Evolutionary conservation across 345 rosid genomes (phyloP).

Genomic region (Lepidium aucheri): DNA sequence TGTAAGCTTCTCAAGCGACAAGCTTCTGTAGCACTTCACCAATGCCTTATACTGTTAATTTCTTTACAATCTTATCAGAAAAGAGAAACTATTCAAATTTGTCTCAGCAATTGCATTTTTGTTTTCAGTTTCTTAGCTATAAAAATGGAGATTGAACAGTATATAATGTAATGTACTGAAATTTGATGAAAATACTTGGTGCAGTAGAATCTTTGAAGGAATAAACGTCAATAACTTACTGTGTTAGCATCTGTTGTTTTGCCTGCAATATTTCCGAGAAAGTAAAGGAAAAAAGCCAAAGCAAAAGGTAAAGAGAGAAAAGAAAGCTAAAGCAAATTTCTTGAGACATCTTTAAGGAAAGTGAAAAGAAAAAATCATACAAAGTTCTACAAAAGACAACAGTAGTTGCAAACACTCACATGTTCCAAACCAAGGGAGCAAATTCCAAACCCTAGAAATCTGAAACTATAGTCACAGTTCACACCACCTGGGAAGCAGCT

Average conservation of each 20-base stretch:
- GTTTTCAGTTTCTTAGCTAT: neutral
- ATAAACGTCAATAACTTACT: neutral
- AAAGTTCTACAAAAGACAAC: neutral
- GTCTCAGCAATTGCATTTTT: neutral
- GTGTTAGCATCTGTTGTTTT: neutral
- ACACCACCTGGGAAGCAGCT: constrained; percentile 2
- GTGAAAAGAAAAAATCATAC: neutral
- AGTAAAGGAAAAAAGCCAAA: neutral
- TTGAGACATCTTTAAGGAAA: constrained; percentile 13
- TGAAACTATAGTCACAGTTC: neutral
- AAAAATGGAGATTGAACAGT: neutral
- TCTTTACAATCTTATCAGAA: neutral
- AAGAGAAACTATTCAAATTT: neutral
- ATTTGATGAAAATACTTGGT: neutral
- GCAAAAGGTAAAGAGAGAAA: neutral
- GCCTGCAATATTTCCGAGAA: neutral
- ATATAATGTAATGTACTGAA: neutral
- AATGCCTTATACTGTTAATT: neutral
- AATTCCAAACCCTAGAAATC: neutral
- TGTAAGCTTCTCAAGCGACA: constrained; percentile 9
- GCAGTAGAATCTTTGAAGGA: neutral
- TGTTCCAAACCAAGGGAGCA: neutral
- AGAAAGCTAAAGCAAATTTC: neutral
- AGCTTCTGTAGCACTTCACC: constrained; percentile 5
- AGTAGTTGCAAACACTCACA: neutral